Base-by-base conservation (phyloP, 129 eudicot genomes). In the Kitagawia praeruptora region DNA sequence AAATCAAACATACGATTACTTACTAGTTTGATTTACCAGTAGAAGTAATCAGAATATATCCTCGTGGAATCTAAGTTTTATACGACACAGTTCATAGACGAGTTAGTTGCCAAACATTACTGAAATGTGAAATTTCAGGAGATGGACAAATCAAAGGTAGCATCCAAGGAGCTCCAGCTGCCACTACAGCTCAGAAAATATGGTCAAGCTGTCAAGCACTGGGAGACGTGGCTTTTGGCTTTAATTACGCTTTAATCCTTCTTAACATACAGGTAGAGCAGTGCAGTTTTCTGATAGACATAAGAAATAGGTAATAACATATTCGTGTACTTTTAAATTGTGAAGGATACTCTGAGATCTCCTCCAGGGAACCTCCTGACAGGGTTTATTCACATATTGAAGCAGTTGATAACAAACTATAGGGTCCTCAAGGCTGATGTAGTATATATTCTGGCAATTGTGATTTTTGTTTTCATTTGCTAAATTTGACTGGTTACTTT, bases 371-470 rank as follows among this genome's bases (percentile, higher is more conserved):
- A 88, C n/a, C n/a, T n/a, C n/a, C n/a, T n/a, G n/a, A n/a, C n/a
- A n/a, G n/a, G n/a, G n/a, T 86, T 51, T 83, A 79, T 86, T 84
- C 82, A 86, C 81, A 81, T 87, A 87, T 89, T 93, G 91, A 93
- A 87, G 93, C 90, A 89, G 94, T 91, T 91, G 87, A 84, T 93
- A 89, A 85, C 89, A 88, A 87, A 90, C 91, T 89, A 85, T 89
- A 93, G 98, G 98, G 98, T 91, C 64, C 93, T 93, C 87, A 89
- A 89, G 93, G 93, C 90, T 81, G 85, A 85, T 78, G 98, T 96
- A 86, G 90, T 87, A n/a, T 93, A 93, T 81, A 87, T 93, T 82
- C 89, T 93, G 96, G 97, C 91, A 91, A 91, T 75, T 77, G 42
- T 67, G 37, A 67, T 75, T 70, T n/a, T n/a, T 56, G 64, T 39